Base-by-base conservation (phyloP, 2,329 filamentous ascomycete genomes). In the Camillea tinctor region DNA sequence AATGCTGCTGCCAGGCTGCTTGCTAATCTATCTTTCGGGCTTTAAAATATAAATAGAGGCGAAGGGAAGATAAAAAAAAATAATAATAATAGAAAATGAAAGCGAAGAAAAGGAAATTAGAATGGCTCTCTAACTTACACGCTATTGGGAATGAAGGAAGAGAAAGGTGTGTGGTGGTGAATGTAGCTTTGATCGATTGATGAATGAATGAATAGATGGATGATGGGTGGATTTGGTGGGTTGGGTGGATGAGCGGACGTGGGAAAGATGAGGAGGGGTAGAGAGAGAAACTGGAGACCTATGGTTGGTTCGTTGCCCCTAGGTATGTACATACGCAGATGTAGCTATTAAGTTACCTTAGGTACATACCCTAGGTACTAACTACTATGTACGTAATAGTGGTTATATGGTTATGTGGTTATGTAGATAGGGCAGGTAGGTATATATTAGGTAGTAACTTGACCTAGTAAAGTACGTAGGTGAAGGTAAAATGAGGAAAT, bases 361-460 rank as follows among this genome's bases (percentile, higher is more conserved):
- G 36, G 36, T 44, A 44, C 36, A 44, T 44, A 54, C 62, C 62
- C 64, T 64, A 60, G 59, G 61, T 61, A 62, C n/a, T n/a, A n/a
- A n/a, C n/a, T n/a, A n/a, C n/a, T n/a, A n/a, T n/a, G n/a, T n/a
- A n/a, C n/a, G n/a, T n/a, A n/a, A n/a, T n/a, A n/a, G n/a, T n/a
- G n/a, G n/a, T n/a, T n/a, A n/a, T n/a, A n/a, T n/a, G n/a, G 21
- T 57, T 61, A 61, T 21, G 50, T 56, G 59, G 54, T 56, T 60
- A 60, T 57, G 61, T 57, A 55, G 58, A 48, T 59, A 59, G 54
- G 56, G 49, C 57, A 64, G 57, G 52, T 54, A 50, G 48, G 60
- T 19, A 60, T 4, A 26, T 26, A 9, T 9, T 26, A 26, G 26
- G 26, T 30, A 30, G 26, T 30, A 30, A 11, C 7, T 52, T 55